Evolutionary conservation across 1,284 basidiomycete genomes (phyloP).

Genomic region (Inonotus hispidus): DNA sequence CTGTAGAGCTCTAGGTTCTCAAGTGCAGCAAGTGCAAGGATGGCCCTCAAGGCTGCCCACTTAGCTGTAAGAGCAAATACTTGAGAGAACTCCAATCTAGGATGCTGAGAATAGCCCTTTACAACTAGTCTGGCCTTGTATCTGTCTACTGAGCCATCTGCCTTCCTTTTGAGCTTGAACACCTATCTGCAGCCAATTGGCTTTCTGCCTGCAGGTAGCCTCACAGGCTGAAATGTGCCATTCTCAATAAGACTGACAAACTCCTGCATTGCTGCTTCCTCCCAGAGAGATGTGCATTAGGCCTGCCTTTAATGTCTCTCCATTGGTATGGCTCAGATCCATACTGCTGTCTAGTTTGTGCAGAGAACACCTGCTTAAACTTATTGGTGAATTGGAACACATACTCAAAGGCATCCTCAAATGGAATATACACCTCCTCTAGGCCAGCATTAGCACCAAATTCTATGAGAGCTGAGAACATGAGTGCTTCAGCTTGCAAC

Average conservation of each 20-base stretch:
- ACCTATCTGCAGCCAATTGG: too few relatives aligned
- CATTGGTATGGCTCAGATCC: neutral
- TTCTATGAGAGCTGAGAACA: neutral
- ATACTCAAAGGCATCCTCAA: neutral
- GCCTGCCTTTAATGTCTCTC: neutral
- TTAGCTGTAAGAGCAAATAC: constrained; percentile 32
- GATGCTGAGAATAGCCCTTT: too few relatives aligned
- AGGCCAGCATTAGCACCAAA: neutral
- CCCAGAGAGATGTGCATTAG: too few relatives aligned
- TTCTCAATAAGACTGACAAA: too few relatives aligned
- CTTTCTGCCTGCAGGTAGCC: too few relatives aligned
- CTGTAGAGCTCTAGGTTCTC: constrained; percentile 29
- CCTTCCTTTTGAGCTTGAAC: too few relatives aligned
- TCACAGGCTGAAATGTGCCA: too few relatives aligned
- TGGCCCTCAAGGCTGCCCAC: constrained; percentile 27
- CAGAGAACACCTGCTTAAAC: neutral
- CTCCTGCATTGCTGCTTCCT: too few relatives aligned
- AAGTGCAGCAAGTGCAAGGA: constrained; percentile 9
- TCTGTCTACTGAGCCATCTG: too few relatives aligned
- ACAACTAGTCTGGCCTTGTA: too few relatives aligned
- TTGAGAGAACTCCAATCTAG: neutral
- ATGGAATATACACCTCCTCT: neutral
- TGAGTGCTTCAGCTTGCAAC: neutral
- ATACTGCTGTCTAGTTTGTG: neutral
- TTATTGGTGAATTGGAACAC: neutral